A percentile compares a stretch with the other conserved stretches of the same genome.
phyloP scores from a whole-genome alignment of 2,329 filamentous ascomycete genomes.

The Anisogramma anomala region DNA sequence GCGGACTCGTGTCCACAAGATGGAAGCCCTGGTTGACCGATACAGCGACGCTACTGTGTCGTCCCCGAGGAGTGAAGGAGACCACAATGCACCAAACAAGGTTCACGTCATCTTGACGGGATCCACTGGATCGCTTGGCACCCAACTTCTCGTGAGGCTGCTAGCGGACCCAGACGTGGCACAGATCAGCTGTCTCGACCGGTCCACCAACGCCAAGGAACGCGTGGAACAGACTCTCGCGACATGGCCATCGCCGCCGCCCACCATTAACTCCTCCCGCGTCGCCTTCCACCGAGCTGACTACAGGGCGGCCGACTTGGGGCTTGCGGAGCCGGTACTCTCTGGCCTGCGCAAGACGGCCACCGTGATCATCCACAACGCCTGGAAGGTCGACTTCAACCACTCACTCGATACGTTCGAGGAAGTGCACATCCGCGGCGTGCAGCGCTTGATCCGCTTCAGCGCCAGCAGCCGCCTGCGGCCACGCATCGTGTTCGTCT shows the following conservation, averaged over 20 bases:
- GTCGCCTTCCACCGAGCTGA: constrained; percentile 9
- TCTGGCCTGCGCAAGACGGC: background rate
- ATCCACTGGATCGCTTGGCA: constrained; percentile 24
- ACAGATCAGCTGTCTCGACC: no score
- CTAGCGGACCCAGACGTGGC: no score
- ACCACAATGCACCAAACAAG: constrained; percentile 9
- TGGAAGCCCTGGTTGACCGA: background rate
- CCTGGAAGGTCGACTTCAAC: constrained; percentile 20
- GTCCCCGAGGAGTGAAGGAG: background rate
- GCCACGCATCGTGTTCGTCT: constrained; percentile 15
- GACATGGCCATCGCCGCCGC: constrained; percentile 2
- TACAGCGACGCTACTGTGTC: background rate
- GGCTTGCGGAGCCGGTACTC: background rate
- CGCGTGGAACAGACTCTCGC: constrained; percentile 5
- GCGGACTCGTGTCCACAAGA: background rate
- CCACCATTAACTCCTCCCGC: background rate
- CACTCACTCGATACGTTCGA: constrained; percentile 16
- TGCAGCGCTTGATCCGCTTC: constrained; percentile 15
- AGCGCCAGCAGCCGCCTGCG: background rate
- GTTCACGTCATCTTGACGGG: constrained; percentile 23
- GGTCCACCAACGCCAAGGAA: constrained; percentile 10
- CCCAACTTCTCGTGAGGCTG: no score
- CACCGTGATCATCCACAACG: constrained; percentile 16
- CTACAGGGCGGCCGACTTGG: constrained; percentile 6
- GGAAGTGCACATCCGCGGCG: constrained; percentile 13